Evolutionary conservation across 108 stramenopile species (phyloP).

Genomic region (Schizochytrium sp.): DNA sequence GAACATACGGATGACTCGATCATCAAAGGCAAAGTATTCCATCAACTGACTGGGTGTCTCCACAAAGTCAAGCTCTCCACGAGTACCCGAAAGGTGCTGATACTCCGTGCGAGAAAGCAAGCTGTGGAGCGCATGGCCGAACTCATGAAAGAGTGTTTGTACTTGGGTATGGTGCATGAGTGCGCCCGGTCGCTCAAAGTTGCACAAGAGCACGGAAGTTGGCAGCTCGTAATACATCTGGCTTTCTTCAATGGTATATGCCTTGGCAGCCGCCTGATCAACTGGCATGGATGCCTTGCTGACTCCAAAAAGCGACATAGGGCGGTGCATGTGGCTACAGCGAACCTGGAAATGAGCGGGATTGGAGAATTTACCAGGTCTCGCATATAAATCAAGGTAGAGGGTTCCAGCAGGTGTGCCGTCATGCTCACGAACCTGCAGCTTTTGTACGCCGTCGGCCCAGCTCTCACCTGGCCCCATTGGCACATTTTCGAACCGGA

Average conservation of each 20-base stretch:
- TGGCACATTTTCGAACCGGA: constrained; percentile 80
- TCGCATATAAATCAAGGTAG: constrained; percentile 91
- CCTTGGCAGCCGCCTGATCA: background rate
- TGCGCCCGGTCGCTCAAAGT: constrained; percentile 70
- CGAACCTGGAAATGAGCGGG: constrained; percentile 97
- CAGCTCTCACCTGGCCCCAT: constrained; percentile 82
- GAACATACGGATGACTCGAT: constrained; percentile 62
- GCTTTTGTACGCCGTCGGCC: constrained; percentile 82
- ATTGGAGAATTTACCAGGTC: constrained; percentile 89
- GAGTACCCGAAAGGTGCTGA: constrained; percentile 94
- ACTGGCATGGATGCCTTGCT: background rate
- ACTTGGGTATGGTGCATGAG: constrained; percentile 88
- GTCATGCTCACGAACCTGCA: constrained; percentile 76
- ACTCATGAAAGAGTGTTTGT: constrained; percentile 96
- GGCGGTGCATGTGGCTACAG: constrained; percentile 79
- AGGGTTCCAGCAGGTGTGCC: constrained; percentile 83
- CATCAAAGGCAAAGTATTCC: constrained; percentile 73
- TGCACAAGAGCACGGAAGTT: constrained; percentile 90
- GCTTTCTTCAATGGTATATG: background rate
- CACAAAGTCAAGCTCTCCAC: constrained; percentile 80
- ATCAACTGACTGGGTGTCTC: constrained; percentile 76
- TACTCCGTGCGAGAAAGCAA: constrained; percentile 89
- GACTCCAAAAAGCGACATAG: background rate
- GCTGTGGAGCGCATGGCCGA: constrained; percentile 96
- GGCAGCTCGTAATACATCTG: constrained; percentile 81